These are phyloP conservation scores for Dryas octopetala DNA, from an alignment of 306 rosid species.

Conservation along the genomic window DNA sequence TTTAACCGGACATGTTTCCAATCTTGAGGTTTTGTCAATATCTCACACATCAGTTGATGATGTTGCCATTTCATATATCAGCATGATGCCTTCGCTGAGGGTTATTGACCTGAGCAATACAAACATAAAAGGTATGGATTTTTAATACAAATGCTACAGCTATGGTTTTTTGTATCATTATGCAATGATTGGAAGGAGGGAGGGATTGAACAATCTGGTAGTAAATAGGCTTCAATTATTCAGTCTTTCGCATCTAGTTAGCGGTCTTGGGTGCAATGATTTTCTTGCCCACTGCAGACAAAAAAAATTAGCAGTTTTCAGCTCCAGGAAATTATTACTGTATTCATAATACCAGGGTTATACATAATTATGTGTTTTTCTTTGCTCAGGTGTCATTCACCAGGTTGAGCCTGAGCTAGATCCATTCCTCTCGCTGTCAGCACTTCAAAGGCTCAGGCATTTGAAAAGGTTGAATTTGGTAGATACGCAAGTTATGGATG, in stretches of 20 bases:
- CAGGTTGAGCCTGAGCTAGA: slow-evolving; percentile 29
- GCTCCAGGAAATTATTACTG: not conserved
- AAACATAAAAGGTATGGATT: slow-evolving; percentile 62
- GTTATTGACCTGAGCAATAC: slow-evolving; percentile 73
- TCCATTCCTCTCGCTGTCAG: slow-evolving; percentile 42
- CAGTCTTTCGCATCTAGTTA: slow-evolving; percentile 8
- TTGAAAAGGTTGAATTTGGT: slow-evolving; percentile 72
- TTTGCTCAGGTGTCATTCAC: slow-evolving; percentile 50
- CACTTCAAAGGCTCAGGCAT: slow-evolving; percentile 50
- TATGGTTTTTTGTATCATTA: not conserved
- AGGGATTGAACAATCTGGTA: not conserved
- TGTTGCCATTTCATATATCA: slow-evolving; percentile 48
- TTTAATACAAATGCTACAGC: slow-evolving; percentile 15
- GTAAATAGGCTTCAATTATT: slow-evolving; percentile 1
- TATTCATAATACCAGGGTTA: not conserved
- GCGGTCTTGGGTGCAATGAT: not conserved
- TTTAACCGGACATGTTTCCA: slow-evolving; percentile 73
- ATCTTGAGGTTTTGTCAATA: slow-evolving; percentile 63
- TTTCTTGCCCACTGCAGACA: not conserved
- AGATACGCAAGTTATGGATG: slow-evolving; percentile 55
- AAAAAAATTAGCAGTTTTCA: not conserved
- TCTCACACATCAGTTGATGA: slow-evolving; percentile 77
- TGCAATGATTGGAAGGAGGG: slow-evolving; percentile 13
- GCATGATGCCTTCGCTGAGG: slow-evolving; percentile 78
- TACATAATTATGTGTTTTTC: not conserved